Percentiles rank a stretch among this genome's conserved stretches.
These are phyloP conservation scores for Yarrowia divulgata DNA, from an alignment of 805 yeast species.

Conservation along the genomic window DNA sequence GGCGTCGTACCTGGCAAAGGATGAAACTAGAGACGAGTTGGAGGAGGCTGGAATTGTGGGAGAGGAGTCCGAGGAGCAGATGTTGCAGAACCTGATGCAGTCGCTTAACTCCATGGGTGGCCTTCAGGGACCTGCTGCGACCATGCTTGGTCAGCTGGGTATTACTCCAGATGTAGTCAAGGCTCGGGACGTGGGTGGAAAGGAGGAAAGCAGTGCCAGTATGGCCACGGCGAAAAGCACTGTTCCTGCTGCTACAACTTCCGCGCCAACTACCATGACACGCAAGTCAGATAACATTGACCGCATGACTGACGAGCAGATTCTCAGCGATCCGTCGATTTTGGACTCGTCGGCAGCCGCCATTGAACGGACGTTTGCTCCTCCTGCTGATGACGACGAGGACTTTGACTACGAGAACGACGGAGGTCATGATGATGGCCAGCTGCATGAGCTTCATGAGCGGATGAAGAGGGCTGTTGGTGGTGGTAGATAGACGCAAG, in stretches of 20 bases:
- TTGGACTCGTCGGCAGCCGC: slow-evolving; percentile 26
- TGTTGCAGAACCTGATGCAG: slow-evolving; percentile 47
- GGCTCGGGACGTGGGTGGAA: background rate
- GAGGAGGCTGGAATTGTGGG: slow-evolving; percentile 40
- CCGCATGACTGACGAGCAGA: slow-evolving; percentile 25
- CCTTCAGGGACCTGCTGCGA: slow-evolving; percentile 51
- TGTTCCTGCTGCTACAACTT: background rate
- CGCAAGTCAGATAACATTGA: background rate
- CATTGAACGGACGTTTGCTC: slow-evolving; percentile 29
- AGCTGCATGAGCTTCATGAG: slow-evolving; percentile 17
- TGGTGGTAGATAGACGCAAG: too few species aligned
- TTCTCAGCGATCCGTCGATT: slow-evolving; percentile 13
- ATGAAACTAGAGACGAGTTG: slow-evolving; percentile 41
- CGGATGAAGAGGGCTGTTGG: slow-evolving; percentile 4
- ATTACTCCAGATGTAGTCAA: slow-evolving; percentile 29
- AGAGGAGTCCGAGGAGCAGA: slow-evolving; percentile 35
- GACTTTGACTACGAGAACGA: slow-evolving; percentile 26
- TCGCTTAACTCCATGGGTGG: slow-evolving; percentile 48
- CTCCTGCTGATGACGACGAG: slow-evolving; percentile 31
- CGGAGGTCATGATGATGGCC: slow-evolving; percentile 9
- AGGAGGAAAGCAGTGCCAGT: too few species aligned
- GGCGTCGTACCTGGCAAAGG: slow-evolving; percentile 43
- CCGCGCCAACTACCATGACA: background rate
- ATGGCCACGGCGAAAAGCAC: background rate
- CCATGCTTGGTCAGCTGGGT: slow-evolving; percentile 50